phyloP scores from a whole-genome alignment of 768 basidiomycete genomes.

The Auricularia cornea region DNA sequence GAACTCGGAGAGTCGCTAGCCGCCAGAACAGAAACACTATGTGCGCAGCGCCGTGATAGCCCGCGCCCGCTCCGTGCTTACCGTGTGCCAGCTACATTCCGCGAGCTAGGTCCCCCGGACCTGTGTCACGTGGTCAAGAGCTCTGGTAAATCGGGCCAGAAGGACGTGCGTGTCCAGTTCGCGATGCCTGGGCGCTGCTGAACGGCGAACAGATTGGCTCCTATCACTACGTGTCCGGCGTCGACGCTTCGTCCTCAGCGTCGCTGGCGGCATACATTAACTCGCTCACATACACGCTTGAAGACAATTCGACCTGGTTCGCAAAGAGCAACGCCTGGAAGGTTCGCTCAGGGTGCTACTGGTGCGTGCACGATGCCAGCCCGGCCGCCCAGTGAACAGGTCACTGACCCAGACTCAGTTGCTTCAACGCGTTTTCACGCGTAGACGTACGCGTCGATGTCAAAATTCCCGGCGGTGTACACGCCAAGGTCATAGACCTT shows the following conservation, averaged over 20 bases:
- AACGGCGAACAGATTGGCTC: slow-evolving; percentile 63
- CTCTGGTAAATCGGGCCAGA: slow-evolving; percentile 70
- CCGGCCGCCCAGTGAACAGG: not conserved
- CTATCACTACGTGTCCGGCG: slow-evolving; percentile 97
- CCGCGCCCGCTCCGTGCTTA: slow-evolving; percentile 10
- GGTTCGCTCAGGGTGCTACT: slow-evolving; percentile 88
- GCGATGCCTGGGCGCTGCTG: not conserved
- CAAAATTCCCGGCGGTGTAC: slow-evolving; percentile 95
- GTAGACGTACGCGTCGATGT: slow-evolving; percentile 97
- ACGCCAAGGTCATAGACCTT: slow-evolving; percentile 87
- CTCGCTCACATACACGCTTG: slow-evolving; percentile 92
- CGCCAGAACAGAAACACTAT: slow-evolving; percentile 84
- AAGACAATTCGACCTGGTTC: slow-evolving; percentile 90
- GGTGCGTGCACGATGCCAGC: slow-evolving; percentile 40
- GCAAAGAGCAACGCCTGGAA: slow-evolving; percentile 79
- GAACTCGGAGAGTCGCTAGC: slow-evolving; percentile 85
- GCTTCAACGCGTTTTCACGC: slow-evolving; percentile 96
- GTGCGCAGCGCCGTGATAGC: slow-evolving; percentile 39
- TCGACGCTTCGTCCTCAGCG: slow-evolving; percentile 96
- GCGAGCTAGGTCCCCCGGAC: slow-evolving; percentile 96
- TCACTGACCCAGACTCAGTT: slow-evolving; percentile 35
- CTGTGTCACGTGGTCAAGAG: slow-evolving; percentile 93
- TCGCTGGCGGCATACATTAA: slow-evolving; percentile 98
- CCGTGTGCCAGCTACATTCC: slow-evolving; percentile 66
- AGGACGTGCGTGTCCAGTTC: slow-evolving; percentile 57